phyloP scores from a whole-genome alignment of 805 yeast genomes.

The Kodamaea restingae region DNA sequence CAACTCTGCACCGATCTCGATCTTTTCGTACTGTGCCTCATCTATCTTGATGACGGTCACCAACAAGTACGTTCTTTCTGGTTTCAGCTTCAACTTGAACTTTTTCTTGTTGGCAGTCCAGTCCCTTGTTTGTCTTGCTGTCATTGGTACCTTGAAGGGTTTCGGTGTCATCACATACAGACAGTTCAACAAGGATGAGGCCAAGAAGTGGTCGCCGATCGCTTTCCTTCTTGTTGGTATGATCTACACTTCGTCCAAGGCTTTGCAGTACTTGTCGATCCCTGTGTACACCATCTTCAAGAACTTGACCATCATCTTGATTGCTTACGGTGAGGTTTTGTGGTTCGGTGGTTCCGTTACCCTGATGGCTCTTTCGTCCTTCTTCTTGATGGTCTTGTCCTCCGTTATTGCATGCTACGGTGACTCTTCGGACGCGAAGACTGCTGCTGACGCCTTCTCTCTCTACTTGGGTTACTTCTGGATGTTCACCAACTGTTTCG shows the following conservation, averaged over 20 bases:
- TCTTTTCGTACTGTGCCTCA: conserved; percentile 81
- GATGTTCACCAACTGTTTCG: conserved; percentile 94
- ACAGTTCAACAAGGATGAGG: conserved; percentile 79
- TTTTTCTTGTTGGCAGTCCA: conserved; percentile 88
- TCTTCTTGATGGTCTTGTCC: conserved; percentile 87
- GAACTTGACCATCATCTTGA: conserved; percentile 91
- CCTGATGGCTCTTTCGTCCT: conserved; percentile 84
- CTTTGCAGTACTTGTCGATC: conserved; percentile 82
- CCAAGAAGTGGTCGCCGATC: conserved; percentile 94
- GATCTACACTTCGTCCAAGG: conserved; percentile 96
- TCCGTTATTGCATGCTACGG: conserved; percentile 96
- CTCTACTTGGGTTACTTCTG: conserved; percentile 79
- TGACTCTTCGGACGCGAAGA: conserved; percentile 48
- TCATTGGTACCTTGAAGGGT: conserved; percentile 68
- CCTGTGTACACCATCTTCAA: conserved; percentile 98
- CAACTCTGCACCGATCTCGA: conserved; percentile 64
- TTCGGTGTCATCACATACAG: conserved; percentile 81
- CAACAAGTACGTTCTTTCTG: conserved; percentile 88
- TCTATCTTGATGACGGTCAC: conserved; percentile 97
- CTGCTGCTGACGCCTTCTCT: conserved; percentile 42
- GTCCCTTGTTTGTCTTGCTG: conserved; percentile 73
- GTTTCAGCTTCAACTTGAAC: conserved; percentile 69
- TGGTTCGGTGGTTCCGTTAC: conserved; percentile 96
- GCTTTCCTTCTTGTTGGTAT: conserved; percentile 82
- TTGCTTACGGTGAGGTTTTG: conserved; percentile 96